Conservation (phyloP, 2,329 filamentous ascomycete species). For the Chaetothyriales sp. region DNA sequence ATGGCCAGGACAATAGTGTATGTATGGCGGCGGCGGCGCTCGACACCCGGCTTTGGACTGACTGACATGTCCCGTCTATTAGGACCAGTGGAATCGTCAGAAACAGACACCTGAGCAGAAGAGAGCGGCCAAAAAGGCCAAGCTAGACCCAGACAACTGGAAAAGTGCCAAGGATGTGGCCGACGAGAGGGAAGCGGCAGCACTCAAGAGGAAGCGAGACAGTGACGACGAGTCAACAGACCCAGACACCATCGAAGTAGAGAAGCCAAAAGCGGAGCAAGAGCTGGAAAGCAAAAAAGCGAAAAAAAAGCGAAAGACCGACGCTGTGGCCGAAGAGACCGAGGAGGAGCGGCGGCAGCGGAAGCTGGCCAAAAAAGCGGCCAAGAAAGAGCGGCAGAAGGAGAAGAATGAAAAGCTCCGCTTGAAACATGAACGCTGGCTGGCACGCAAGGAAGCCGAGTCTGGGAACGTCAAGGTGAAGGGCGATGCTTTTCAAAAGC, state of each 20-base stretch:
- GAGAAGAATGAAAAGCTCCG: conserved; percentile 23
- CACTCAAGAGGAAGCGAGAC: conserved; percentile 61
- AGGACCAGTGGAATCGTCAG: conserved; percentile 90
- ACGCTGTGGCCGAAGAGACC: conserved; percentile 19
- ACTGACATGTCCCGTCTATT: conserved; percentile 12
- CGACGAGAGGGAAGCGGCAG: conserved; percentile 59
- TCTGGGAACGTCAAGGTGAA: not conserved
- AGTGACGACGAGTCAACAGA: conserved; percentile 41
- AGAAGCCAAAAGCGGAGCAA: conserved; percentile 5
- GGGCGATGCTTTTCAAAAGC: not conserved
- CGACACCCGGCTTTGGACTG: not conserved
- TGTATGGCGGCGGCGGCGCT: conserved; percentile 25
- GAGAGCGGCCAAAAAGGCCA: conserved; percentile 65
- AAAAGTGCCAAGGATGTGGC: conserved; percentile 88
- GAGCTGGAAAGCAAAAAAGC: conserved; percentile 5
- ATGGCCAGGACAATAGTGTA: conserved; percentile 72
- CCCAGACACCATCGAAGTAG: conserved; percentile 17
- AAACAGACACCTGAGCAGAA: conserved; percentile 91
- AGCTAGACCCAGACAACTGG: conserved; percentile 78
- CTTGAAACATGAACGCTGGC: conserved; percentile 26
- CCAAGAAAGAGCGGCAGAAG: conserved; percentile 25
- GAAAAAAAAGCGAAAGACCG: conserved; percentile 13
- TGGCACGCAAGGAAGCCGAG: conserved; percentile 20
- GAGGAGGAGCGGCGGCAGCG: conserved; percentile 27
- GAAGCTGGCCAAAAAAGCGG: conserved; percentile 33